A percentile compares a stretch with the other conserved stretches of the same genome.
Conservation (phyloP, 305 asterid species). For the Euphrasia arctica region DNA sequence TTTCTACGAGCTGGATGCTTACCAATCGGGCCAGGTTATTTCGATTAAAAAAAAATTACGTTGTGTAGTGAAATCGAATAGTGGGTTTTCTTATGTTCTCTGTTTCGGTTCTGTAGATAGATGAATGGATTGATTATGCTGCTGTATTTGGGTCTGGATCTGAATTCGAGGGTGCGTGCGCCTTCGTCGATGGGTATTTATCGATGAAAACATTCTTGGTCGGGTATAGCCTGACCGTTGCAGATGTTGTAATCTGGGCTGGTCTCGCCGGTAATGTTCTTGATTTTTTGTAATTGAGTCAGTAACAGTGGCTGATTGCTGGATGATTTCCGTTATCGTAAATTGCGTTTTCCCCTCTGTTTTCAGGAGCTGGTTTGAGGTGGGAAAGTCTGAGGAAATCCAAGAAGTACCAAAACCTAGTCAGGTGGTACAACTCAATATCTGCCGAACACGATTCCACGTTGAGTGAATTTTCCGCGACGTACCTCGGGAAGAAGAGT, state of each 20-base stretch:
- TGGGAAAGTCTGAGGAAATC: slow-evolving; percentile 91
- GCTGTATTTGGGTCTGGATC: slow-evolving; percentile 65
- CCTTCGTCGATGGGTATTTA: slow-evolving; percentile 57
- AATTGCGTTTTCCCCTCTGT: background rate
- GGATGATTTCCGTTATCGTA: background rate
- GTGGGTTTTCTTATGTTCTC: background rate
- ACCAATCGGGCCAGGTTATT: slow-evolving; percentile 53
- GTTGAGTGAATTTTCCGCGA: slow-evolving; percentile 48
- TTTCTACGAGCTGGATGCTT: slow-evolving; percentile 50
- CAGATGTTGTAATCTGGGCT: slow-evolving; percentile 83
- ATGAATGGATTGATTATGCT: slow-evolving; percentile 84
- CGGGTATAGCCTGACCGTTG: slow-evolving; percentile 64
- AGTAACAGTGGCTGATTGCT: background rate
- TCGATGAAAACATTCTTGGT: slow-evolving; percentile 61
- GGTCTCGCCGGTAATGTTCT: slow-evolving; percentile 69
- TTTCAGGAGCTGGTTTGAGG: slow-evolving; percentile 73
- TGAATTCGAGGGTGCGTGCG: slow-evolving; percentile 89
- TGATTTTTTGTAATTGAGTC: too few species aligned
- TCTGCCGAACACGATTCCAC: slow-evolving; percentile 52
- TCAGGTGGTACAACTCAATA: slow-evolving; percentile 86
- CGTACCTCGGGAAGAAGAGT: slow-evolving; percentile 58
- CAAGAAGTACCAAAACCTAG: slow-evolving; percentile 79
- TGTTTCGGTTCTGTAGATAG: slow-evolving; percentile 48
- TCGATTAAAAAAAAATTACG: background rate
- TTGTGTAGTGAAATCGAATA: too few species aligned